Base-by-base conservation (phyloP, 2,329 filamentous ascomycete species). In the Monosporascus sp. region DNA sequence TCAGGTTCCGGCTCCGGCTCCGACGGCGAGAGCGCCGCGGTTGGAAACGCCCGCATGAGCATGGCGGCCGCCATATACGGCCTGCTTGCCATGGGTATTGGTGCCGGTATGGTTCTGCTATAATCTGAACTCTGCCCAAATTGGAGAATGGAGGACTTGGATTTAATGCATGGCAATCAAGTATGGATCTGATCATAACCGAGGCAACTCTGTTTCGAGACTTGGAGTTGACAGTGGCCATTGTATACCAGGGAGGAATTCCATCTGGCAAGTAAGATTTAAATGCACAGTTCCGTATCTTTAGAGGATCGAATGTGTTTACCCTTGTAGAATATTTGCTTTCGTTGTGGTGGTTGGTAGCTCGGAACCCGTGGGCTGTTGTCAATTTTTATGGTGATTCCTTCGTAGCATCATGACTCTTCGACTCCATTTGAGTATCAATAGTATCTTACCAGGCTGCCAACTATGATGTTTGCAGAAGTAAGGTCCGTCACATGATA, bases 71-170 rank as follows among this genome's bases (percentile, higher is more conserved):
- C 76, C 58, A 62, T 77, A 53, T 82, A 82, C 68, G 67, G 78
- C 54, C 61, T 77, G 22, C 74, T 78, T n/a, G 79, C 80, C 37
- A 73, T 77, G 66, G 73, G 69, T 48, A 74, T 74, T 15, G 80
- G 80, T 62, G 79, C 75, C 39, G 72, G 70, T 54, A 80, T 83
- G 77, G 64, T 83, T 53, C 65, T 75, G 55, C 64, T 83, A 69
- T 83, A 80, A 75, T 5, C n/a, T 17, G 17, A 22, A 17, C 45
- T n/a, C 37, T 41, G 14, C 22, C 31, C 22, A 37, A 37, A 25
- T 24, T 44, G 14, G 9, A 31, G 31, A 20, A 17, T 43, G 22
- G 20, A 31, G 41, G 27, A 22, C 7, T 9, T 47, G 11, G 41
- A 37, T 35, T 25, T n/a, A 50, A 45, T 46, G 45, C 53, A 37